A percentile compares a stretch with the other conserved stretches of the same genome.
phyloP scores from a whole-genome alignment of 306 rosid genomes.

The Lathyrus tuberosus region DNA sequence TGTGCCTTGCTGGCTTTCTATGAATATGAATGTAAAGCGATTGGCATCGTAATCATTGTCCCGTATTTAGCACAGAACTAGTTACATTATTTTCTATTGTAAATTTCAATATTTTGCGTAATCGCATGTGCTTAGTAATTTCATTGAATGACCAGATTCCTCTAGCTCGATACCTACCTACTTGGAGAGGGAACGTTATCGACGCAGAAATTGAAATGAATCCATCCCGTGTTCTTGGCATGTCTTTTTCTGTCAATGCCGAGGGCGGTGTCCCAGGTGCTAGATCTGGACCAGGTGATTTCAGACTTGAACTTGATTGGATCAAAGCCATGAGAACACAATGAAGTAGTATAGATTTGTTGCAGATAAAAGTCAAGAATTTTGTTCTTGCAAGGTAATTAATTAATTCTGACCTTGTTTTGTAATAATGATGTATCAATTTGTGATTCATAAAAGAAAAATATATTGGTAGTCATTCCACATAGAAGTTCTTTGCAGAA shows the following conservation, averaged over 20 bases:
- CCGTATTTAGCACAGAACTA: neutral
- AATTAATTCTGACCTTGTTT: conserved; percentile 19
- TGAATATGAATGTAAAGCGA: neutral
- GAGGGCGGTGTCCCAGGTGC: conserved; percentile 84
- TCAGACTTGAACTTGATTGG: conserved; percentile 81
- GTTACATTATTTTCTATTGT: conserved; percentile 22
- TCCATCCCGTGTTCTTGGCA: conserved; percentile 78
- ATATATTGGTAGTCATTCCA: conserved; percentile 23
- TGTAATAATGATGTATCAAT: conserved; percentile 38
- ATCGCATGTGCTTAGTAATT: conserved; percentile 21
- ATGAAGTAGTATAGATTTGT: conserved; percentile 40
- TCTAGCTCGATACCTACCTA: conserved; percentile 82
- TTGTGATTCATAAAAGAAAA: conserved; percentile 33
- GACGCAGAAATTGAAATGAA: conserved; percentile 84
- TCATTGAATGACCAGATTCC: conserved; percentile 65
- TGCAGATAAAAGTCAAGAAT: conserved; percentile 30
- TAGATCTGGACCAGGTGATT: conserved; percentile 82
- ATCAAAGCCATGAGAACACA: conserved; percentile 76
- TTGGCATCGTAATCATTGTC: neutral
- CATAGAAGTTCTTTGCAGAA: conserved; percentile 17
- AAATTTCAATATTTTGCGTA: conserved; percentile 1
- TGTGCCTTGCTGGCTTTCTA: conserved; percentile 19
- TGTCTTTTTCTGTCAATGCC: conserved; percentile 91
- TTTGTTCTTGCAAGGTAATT: conserved; percentile 24
- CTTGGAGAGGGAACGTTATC: conserved; percentile 89